These are phyloP conservation scores for Salix brachista DNA, from an alignment of 345 rosid genomes.

Conservation along the genomic window DNA sequence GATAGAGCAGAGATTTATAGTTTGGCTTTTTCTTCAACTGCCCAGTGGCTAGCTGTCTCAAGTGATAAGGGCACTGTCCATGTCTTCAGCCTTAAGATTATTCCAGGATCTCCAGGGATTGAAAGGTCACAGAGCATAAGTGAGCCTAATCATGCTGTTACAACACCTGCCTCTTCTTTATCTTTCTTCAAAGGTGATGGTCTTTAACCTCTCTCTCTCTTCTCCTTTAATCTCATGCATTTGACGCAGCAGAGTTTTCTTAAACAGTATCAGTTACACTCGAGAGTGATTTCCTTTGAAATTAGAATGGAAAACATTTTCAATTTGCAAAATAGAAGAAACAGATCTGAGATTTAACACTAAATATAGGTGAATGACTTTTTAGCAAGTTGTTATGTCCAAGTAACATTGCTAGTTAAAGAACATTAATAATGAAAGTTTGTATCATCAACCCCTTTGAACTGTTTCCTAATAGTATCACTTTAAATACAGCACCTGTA, in stretches of 20 bases:
- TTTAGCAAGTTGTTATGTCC: not conserved
- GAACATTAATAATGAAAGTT: not conserved
- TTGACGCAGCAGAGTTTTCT: not conserved
- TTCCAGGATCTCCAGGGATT: conserved; percentile 42
- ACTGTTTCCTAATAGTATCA: not conserved
- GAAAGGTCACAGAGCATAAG: conserved; percentile 41
- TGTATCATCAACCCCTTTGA: not conserved
- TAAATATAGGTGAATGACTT: not conserved
- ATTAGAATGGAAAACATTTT: not conserved
- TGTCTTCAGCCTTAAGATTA: conserved; percentile 81
- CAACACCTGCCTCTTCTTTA: conserved; percentile 53
- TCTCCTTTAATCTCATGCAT: not conserved
- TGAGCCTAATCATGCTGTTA: conserved; percentile 25
- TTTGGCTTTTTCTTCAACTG: conserved; percentile 83
- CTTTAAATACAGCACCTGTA: not conserved
- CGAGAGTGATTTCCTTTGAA: not conserved
- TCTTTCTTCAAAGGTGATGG: conserved; percentile 72
- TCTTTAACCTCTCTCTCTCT: not conserved
- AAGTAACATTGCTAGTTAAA: not conserved
- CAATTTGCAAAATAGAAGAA: not conserved
- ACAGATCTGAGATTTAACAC: not conserved
- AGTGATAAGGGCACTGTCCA: conserved; percentile 99
- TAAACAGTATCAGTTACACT: not conserved
- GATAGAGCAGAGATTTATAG: conserved; percentile 98
- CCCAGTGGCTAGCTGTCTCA: conserved; percentile 91